phyloP scores from a whole-genome alignment of 31 red algal species.

The Porphyra umbilicalis region DNA sequence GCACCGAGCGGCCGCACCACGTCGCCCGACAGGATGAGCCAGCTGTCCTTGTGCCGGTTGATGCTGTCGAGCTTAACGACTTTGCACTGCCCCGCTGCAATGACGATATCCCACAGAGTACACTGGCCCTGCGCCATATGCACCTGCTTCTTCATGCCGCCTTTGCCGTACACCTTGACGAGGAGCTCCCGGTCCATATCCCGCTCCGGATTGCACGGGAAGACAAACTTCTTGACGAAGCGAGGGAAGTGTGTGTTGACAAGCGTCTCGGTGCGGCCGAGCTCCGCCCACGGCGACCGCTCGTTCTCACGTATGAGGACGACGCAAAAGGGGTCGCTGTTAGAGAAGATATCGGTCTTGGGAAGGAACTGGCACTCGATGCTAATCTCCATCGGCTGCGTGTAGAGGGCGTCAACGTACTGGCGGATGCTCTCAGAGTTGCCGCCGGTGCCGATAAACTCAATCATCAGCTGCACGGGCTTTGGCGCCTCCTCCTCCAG shows the following conservation, averaged over 20 bases:
- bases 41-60: conserved; percentile 69
- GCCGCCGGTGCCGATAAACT: conserved; percentile 59
- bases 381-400: conserved; percentile 58
- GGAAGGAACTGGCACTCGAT: conserved; percentile 79
- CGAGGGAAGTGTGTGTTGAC: conserved; percentile 76
- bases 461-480: conserved; percentile 71
- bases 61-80: conserved; percentile 81
- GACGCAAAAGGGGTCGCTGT: conserved; percentile 65
- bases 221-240: conserved; percentile 72
- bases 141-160: conserved; percentile 59
- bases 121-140: conserved; percentile 59
- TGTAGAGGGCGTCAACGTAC: conserved; percentile 44
- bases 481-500: conserved; percentile 86
- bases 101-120: conserved; percentile 74
- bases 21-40: conserved; percentile 69
- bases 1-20: conserved; percentile 17
- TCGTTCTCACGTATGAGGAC: conserved; percentile 59
- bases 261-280: conserved; percentile 63
- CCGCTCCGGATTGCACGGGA: conserved; percentile 53
- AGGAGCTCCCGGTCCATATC: conserved; percentile 79
- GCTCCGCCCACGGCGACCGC: conserved; percentile 37
- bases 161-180: conserved; percentile 72
- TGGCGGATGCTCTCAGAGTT: conserved; percentile 42
- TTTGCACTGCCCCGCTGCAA: conserved; percentile 73
- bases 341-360: conserved; percentile 75